phyloP scores from a whole-genome alignment of 371 early-diverging fungal genomes.

The Mucor lusitanicus region DNA sequence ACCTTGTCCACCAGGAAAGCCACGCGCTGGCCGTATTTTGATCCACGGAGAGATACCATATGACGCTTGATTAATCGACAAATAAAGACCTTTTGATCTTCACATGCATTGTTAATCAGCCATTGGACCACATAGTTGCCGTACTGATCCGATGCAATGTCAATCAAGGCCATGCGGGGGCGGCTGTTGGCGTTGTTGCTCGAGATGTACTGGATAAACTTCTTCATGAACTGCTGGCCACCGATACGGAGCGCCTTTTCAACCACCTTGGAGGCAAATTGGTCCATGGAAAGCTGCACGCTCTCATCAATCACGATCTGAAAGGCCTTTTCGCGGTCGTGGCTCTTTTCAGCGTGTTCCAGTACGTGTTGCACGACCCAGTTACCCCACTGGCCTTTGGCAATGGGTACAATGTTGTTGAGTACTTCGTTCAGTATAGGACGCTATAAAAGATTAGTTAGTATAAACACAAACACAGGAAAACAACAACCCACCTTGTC shows the following conservation, averaged over 20 bases:
- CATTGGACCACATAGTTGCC: slow-evolving; percentile 92
- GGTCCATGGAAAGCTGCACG: slow-evolving; percentile 63
- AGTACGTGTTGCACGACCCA: slow-evolving; percentile 99
- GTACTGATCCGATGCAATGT: slow-evolving; percentile 71
- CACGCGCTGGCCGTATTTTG: slow-evolving; percentile 81
- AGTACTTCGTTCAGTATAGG: slow-evolving; percentile 92
- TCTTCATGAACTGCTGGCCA: slow-evolving; percentile 28
- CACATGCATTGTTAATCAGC: slow-evolving; percentile 50
- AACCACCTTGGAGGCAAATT: slow-evolving; percentile 79
- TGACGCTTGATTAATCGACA: slow-evolving; percentile 70
- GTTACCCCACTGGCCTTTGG: slow-evolving; percentile 98
- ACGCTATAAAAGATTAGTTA: slow-evolving; percentile 25
- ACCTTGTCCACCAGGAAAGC: slow-evolving; percentile 73
- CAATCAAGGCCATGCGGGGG: slow-evolving; percentile 53
- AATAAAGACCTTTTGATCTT: slow-evolving; percentile 60
- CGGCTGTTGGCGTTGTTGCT: slow-evolving; percentile 9
- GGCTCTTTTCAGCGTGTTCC: slow-evolving; percentile 72
- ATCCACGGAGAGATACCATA: slow-evolving; percentile 69
- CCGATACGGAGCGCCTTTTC: slow-evolving; percentile 74
- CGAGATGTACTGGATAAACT: slow-evolving; percentile 33
- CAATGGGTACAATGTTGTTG: slow-evolving; percentile 84
- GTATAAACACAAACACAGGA: too few relatives aligned
- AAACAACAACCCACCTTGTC: slow-evolving; percentile 65
- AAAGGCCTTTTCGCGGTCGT: slow-evolving; percentile 51
- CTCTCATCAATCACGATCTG: slow-evolving; percentile 55